Percentiles rank a stretch among this genome's conserved stretches.
Evolutionary conservation across 768 basidiomycete genomes (phyloP).

Genomic region (Leccinum pellstonianum): DNA sequence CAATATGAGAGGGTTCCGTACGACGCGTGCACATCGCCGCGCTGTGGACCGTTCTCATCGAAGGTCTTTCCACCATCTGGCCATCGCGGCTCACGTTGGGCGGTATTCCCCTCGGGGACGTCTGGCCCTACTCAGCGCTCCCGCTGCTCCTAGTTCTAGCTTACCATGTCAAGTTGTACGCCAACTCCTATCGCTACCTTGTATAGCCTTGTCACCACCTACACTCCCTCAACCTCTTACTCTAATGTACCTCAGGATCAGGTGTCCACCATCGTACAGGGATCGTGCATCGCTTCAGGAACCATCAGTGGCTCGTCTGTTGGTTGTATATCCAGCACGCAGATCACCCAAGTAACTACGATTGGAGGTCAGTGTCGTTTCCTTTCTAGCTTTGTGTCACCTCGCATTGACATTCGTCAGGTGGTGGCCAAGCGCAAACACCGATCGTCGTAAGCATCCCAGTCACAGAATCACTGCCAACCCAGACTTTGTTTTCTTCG

Average conservation of each 20-base stretch:
- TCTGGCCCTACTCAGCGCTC: constrained; percentile 80
- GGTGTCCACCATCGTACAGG: constrained; percentile 34
- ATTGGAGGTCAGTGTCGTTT: constrained; percentile 33
- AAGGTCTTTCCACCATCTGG: constrained; percentile 87
- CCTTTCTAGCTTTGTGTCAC: neutral
- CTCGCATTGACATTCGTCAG: constrained; percentile 15
- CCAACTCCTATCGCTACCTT: constrained; percentile 44
- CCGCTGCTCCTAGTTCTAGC: neutral
- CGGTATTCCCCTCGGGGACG: constrained; percentile 80
- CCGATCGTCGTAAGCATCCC: constrained; percentile 40
- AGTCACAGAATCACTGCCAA: constrained; percentile 30
- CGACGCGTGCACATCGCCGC: constrained; percentile 65
- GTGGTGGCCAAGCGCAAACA: constrained; percentile 35
- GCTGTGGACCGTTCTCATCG: constrained; percentile 81
- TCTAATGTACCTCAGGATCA: constrained; percentile 33
- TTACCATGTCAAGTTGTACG: constrained; percentile 37
- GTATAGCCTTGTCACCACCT: constrained; percentile 38
- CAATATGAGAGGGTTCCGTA: constrained; percentile 39
- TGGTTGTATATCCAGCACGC: constrained; percentile 29
- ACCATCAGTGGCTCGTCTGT: constrained; percentile 25
- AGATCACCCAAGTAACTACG: constrained; percentile 33
- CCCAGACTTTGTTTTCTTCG: constrained; percentile 43
- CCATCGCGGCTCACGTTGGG: constrained; percentile 69
- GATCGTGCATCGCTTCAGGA: constrained; percentile 35
- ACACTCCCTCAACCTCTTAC: constrained; percentile 36